phyloP scores from a whole-genome alignment of 306 rosid genomes.

The Prunus mongolica region DNA sequence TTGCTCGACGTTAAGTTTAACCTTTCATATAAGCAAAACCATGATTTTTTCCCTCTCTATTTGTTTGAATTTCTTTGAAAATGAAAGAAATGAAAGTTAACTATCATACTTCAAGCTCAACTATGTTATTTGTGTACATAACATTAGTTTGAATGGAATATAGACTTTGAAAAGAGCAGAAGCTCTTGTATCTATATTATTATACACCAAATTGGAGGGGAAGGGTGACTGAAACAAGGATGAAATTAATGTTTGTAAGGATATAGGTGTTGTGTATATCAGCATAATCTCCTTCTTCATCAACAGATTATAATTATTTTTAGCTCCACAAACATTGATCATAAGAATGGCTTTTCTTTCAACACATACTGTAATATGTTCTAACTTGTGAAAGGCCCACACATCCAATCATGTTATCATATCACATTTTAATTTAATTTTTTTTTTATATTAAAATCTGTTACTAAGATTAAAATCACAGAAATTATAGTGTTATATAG shows the following conservation, averaged over 20 bases:
- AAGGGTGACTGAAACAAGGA: background rate
- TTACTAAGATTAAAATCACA: background rate
- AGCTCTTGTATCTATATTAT: background rate
- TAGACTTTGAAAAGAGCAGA: too few relatives aligned
- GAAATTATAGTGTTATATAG: background rate
- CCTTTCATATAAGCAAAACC: background rate
- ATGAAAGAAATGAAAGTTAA: background rate
- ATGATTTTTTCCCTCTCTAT: background rate
- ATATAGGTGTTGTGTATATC: background rate
- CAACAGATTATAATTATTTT: background rate
- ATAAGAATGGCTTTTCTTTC: background rate
- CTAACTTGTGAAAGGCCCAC: conserved; percentile 6
- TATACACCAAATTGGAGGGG: background rate
- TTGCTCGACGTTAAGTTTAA: background rate
- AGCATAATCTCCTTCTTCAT: background rate
- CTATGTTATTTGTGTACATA: background rate
- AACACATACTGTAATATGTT: background rate
- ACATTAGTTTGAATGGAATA: background rate
- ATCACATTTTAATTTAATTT: background rate
- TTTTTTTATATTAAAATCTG: too few relatives aligned
- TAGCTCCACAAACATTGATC: background rate
- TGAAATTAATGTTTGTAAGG: background rate
- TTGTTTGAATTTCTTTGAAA: background rate
- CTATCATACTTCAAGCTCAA: background rate
- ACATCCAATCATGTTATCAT: conserved; percentile 16